Conservation (phyloP, 331 rosid species). For the Dryas integrifolia region DNA sequence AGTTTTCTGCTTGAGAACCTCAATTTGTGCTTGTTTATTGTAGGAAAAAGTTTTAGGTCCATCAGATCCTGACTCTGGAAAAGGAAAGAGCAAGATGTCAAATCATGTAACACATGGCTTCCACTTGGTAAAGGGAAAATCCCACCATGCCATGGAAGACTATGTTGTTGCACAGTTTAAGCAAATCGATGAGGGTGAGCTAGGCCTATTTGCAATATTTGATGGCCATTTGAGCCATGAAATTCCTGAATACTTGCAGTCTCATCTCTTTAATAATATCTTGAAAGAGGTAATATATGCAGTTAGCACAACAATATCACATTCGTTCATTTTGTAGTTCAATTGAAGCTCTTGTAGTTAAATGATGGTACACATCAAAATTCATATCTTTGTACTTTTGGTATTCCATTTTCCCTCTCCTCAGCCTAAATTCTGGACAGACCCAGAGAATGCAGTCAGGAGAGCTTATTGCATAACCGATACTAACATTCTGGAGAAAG, state of each 20-base stretch:
- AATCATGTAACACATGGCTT: conserved; percentile 77
- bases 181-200: conserved; percentile 66
- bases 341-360: neutral
- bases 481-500: conserved; percentile 62
- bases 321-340: neutral
- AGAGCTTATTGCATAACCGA: conserved; percentile 80
- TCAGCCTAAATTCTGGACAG: conserved; percentile 79
- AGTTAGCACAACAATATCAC: neutral
- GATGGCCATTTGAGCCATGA: conserved; percentile 91
- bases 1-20: conserved; percentile 12
- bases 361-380: neutral
- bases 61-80: conserved; percentile 88
- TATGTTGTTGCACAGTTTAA: conserved; percentile 78
- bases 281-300: conserved; percentile 60
- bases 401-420: neutral
- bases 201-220: conserved; percentile 92
- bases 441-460: conserved; percentile 60
- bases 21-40: conserved; percentile 27
- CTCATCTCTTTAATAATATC: conserved; percentile 74
- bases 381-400: neutral
- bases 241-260: conserved; percentile 67
- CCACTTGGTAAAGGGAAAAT: conserved; percentile 85
- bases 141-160: conserved; percentile 85
- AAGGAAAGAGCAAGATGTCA: conserved; percentile 95
- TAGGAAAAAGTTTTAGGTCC: conserved; percentile 79